These are phyloP conservation scores for Phytophthora tentaculata DNA, from an alignment of 352 stramenopile genomes.

Conservation along the genomic window DNA sequence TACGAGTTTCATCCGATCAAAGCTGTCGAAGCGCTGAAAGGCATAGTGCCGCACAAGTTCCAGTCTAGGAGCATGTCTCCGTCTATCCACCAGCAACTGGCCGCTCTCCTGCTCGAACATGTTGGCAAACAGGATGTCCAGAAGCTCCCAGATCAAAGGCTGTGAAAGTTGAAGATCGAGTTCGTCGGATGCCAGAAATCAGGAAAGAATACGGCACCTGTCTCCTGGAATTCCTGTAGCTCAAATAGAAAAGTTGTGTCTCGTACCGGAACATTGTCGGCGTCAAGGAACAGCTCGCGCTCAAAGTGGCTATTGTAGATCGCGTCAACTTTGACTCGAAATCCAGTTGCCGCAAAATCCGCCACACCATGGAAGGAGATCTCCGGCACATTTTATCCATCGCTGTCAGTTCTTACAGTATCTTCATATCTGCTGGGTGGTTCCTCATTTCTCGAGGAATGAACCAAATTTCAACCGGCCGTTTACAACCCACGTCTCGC, in stretches of 20 bases:
- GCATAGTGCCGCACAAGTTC: conserved; percentile 46
- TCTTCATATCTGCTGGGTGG: conserved; percentile 19
- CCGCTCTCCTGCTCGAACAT: conserved; percentile 76
- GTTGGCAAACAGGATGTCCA: conserved; percentile 47
- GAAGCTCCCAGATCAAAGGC: conserved; percentile 57
- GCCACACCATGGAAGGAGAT: conserved; percentile 36
- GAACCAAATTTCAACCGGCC: conserved; percentile 64
- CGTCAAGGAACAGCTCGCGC: conserved; percentile 56
- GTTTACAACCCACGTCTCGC: conserved; percentile 37
- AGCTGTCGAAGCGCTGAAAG: conserved; percentile 30
- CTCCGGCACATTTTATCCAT: conserved; percentile 26
- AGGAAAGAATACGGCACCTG: conserved; percentile 67
- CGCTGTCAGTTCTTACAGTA: conserved; percentile 26
- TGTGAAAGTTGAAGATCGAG: conserved; percentile 67
- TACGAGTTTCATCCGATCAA: conserved; percentile 42
- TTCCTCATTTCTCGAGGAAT: conserved; percentile 34
- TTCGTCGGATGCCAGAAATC: conserved; percentile 67
- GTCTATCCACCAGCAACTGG: conserved; percentile 51
- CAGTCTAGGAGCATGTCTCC: conserved; percentile 30
- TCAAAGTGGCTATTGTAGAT: conserved; percentile 51
- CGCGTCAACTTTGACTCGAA: conserved; percentile 55
- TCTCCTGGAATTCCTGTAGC: conserved; percentile 34
- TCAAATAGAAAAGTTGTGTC: conserved; percentile 59
- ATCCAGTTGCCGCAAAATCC: conserved; percentile 37
- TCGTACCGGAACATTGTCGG: conserved; percentile 51